Percentiles rank a stretch among this genome's conserved stretches.
phyloP scores from a whole-genome alignment of 2,329 filamentous ascomycete species.

The Cladobotryum protrusum region DNA sequence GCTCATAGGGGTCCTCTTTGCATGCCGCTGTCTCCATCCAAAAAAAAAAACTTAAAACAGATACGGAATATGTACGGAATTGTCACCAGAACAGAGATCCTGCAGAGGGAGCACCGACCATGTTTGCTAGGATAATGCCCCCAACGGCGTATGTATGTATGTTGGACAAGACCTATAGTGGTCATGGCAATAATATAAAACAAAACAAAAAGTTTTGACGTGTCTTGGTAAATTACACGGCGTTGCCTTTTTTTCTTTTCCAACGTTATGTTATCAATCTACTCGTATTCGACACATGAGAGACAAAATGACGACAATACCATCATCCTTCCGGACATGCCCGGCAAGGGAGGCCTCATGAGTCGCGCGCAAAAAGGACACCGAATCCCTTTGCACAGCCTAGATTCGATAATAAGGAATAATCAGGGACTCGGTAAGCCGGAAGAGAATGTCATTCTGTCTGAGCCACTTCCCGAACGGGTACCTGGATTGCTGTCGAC shows the following conservation, averaged over 20 bases:
- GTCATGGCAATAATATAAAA: too few species aligned
- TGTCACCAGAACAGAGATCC: neutral
- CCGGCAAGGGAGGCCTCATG: neutral
- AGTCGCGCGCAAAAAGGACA: neutral
- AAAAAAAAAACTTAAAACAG: neutral
- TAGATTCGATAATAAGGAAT: too few species aligned
- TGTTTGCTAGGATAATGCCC: neutral
- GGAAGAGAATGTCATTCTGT: neutral
- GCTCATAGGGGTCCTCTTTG: constrained; percentile 24
- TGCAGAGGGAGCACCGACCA: neutral
- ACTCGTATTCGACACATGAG: neutral
- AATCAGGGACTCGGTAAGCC: neutral
- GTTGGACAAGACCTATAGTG: too few species aligned
- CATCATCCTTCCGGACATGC: neutral
- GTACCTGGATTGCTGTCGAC: neutral
- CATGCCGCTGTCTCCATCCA: too few species aligned
- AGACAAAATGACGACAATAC: neutral
- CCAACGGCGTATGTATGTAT: neutral
- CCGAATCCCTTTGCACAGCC: too few species aligned
- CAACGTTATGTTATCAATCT: neutral
- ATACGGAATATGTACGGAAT: neutral
- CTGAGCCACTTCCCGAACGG: neutral
- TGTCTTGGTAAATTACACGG: neutral
- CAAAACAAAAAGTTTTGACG: too few species aligned
- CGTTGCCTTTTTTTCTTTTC: neutral